Base-by-base conservation (phyloP, 768 basidiomycete species). In the Rhodotorula sphaerocarpa region DNA sequence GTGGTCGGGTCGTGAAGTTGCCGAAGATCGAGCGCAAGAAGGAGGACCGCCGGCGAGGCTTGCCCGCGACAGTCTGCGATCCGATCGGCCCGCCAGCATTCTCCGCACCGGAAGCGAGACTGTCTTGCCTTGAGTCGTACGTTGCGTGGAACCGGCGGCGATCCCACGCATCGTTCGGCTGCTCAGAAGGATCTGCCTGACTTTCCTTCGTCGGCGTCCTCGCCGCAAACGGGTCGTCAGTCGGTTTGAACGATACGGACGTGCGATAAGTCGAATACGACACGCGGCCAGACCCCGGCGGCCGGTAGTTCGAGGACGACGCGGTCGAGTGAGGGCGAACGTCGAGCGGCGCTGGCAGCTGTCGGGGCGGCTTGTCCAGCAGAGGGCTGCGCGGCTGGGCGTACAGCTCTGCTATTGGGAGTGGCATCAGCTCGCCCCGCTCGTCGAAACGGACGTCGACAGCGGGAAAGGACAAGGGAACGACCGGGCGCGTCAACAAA, bases 1-100 rank as follows among this genome's bases (percentile, higher is more conserved):
- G 48, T 1, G 61, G 43, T 15, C 21, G 21, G 5, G 12, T 20
- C 18, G 36, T 21, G 27, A 41, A n/a, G 2, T 44, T 11, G 25
- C 41, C 43, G 30, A 56, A 16, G 60, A 58, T 51, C 14, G 65
- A 50, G 25, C 54, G 41, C 27, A 30, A 36, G 34, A n/a, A 2
- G n/a, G 34, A 36, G 23, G 34, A 6, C 2, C 23, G 1, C 36
- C 36, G 36, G 36, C 36, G 50, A 11, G 30, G 50, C 7, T 14
- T n/a, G n/a, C 23, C 20, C n/a, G n/a, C n/a, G n/a, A n/a, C n/a
- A n/a, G n/a, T n/a, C 44, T 46, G 11, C 7, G 44, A n/a, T n/a
- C 34, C 33, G 2, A n/a, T 12, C 23, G 50, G 50, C 2, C 21
- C 43, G 43, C 43, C 21, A 9, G 36, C 10, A n/a, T n/a, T n/a